These are phyloP conservation scores for Cryptosporidium tyzzeri DNA, from an alignment of 169 alveolate genomes.

Conservation along the genomic window DNA sequence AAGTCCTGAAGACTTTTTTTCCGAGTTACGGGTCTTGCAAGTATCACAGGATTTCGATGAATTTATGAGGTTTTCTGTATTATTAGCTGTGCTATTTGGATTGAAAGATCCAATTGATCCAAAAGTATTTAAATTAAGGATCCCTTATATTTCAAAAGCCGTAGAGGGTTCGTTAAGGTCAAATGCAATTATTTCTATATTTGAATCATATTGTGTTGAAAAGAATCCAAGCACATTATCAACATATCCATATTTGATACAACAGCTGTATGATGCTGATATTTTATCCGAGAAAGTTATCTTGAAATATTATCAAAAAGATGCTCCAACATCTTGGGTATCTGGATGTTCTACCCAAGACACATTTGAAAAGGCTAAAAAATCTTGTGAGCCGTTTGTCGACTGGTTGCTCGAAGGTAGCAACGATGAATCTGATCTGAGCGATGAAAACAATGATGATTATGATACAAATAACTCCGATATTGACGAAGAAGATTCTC, in stretches of 20 bases:
- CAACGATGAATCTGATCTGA: conserved; percentile 80
- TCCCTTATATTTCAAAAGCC: conserved; percentile 79
- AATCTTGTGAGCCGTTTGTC: conserved; percentile 86
- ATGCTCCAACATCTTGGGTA: conserved; percentile 56
- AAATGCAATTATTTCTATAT: conserved; percentile 83
- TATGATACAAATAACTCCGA: conserved; percentile 70
- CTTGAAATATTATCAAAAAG: conserved; percentile 76
- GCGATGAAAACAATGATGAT: conserved; percentile 76
- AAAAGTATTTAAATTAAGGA: conserved; percentile 80
- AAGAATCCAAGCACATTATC: conserved; percentile 79
- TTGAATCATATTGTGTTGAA: conserved; percentile 84
- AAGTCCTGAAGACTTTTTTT: conserved; percentile 85
- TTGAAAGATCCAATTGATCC: conserved; percentile 62
- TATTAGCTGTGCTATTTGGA: conserved; percentile 79
- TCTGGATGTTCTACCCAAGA: conserved; percentile 74
- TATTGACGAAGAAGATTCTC: conserved; percentile 23
- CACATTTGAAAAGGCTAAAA: conserved; percentile 81
- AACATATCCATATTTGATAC: conserved; percentile 86
- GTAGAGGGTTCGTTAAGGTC: conserved; percentile 83
- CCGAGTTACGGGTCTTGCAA: conserved; percentile 91
- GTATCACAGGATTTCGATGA: conserved; percentile 91
- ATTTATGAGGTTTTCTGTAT: conserved; percentile 83
- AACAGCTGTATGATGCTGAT: conserved; percentile 85
- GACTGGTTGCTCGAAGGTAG: conserved; percentile 82
- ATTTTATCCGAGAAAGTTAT: conserved; percentile 84